Evolutionary conservation across 495 filamentous ascomycete genomes (phyloP).

Genomic region (Umbilicaria muhlenbergii): DNA sequence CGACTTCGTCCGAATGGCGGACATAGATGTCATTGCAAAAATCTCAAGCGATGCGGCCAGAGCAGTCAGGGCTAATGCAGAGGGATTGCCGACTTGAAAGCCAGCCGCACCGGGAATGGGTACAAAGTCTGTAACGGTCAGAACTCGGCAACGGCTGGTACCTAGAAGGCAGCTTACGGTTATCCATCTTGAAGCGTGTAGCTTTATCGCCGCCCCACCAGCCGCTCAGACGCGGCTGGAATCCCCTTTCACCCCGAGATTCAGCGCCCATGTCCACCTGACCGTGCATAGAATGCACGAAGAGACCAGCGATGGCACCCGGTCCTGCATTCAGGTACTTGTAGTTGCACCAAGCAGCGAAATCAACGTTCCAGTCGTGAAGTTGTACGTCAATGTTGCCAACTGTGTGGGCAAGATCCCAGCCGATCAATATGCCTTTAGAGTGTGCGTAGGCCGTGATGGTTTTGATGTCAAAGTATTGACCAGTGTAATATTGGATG

Average conservation of each 20-base stretch:
- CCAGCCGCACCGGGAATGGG: slow-evolving; percentile 51
- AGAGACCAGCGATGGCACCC: slow-evolving; percentile 71
- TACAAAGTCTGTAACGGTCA: slow-evolving; percentile 38
- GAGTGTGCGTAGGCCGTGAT: slow-evolving; percentile 73
- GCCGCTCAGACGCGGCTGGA: slow-evolving; percentile 50
- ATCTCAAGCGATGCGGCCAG: slow-evolving; percentile 64
- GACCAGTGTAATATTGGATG: slow-evolving; percentile 90
- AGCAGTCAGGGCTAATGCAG: slow-evolving; percentile 43
- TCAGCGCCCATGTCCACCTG: slow-evolving; percentile 26
- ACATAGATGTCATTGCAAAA: slow-evolving; percentile 60
- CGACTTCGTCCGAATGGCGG: slow-evolving; percentile 56
- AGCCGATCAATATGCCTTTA: slow-evolving; percentile 66
- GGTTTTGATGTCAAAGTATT: slow-evolving; percentile 68
- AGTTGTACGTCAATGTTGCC: slow-evolving; percentile 76
- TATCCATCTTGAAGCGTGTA: slow-evolving; percentile 66
- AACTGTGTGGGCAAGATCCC: slow-evolving; percentile 90
- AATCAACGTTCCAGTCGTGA: slow-evolving; percentile 91
- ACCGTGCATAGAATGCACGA: slow-evolving; percentile 69
- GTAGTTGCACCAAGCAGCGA: slow-evolving; percentile 94
- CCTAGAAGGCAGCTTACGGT: slow-evolving; percentile 22
- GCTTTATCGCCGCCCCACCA: slow-evolving; percentile 82
- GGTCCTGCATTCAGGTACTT: slow-evolving; percentile 94
- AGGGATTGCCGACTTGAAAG: slow-evolving; percentile 48
- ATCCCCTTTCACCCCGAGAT: slow-evolving; percentile 21
- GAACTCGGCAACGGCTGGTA: background rate